Percentiles rank a stretch among this genome's conserved stretches.
Conservation (phyloP, 2,329 filamentous ascomycete genomes). For the Coniochaeta ligniaria region DNA sequence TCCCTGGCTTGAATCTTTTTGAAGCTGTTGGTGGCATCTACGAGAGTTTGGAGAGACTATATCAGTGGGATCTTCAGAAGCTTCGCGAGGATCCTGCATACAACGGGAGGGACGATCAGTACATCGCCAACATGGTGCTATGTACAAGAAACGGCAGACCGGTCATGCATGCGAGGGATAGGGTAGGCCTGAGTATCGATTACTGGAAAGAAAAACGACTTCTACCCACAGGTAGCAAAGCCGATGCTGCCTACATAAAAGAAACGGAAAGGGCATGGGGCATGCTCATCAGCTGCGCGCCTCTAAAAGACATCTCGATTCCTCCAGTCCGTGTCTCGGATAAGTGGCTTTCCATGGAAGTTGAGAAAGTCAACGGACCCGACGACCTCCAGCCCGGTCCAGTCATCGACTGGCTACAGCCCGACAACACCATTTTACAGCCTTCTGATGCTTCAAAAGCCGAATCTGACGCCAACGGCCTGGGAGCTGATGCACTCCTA, state of each 20-base stretch:
- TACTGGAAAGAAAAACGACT: constrained; percentile 67
- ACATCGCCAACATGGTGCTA: constrained; percentile 50
- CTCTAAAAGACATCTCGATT: constrained; percentile 36
- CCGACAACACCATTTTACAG: constrained; percentile 53
- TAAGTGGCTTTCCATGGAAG: constrained; percentile 62
- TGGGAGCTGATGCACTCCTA: constrained; percentile 24
- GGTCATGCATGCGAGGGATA: constrained; percentile 59
- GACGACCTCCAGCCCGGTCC: constrained; percentile 32
- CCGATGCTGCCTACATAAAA: constrained; percentile 28
- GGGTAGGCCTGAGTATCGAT: constrained; percentile 63
- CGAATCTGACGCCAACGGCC: constrained; percentile 4
- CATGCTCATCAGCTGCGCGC: constrained; percentile 58
- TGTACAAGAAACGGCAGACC: constrained; percentile 66
- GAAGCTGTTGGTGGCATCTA: constrained; percentile 71
- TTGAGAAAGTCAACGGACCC: constrained; percentile 50
- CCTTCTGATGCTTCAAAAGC: constrained; percentile 9
- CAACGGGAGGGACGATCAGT: constrained; percentile 37
- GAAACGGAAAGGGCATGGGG: constrained; percentile 52
- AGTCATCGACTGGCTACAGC: constrained; percentile 66
- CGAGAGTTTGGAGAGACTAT: constrained; percentile 60
- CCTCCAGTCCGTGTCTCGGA: constrained; percentile 63
- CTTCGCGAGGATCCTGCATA: constrained; percentile 41
- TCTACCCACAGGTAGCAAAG: constrained; percentile 27
- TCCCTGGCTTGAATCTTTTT: constrained; percentile 65
- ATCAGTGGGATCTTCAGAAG: constrained; percentile 60